Base-by-base conservation (phyloP, 164 flowering plant species). In the Magnolia kwangsiensis region DNA sequence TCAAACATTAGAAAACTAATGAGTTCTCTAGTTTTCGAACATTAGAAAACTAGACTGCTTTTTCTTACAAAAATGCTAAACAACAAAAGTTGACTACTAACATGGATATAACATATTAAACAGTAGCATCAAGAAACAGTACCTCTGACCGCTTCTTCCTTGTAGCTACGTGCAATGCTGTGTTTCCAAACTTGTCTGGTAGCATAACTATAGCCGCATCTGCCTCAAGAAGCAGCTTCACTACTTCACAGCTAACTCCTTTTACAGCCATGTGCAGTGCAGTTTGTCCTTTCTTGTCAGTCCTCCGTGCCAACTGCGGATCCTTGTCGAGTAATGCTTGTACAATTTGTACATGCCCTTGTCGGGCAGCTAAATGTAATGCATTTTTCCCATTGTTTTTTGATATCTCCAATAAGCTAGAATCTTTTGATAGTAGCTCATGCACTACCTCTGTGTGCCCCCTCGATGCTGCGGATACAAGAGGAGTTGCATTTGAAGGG, bases 251-350 rank as follows among this genome's bases (percentile, higher is more conserved):
- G 86, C 79, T 89, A 69, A 77, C 77, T 72, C 98, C 98, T 85
- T 93, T 93, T 13, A 90, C 98, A 76, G 94, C 96, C 98, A 93
- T 91, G 78, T 93, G 98, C 76, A 93, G 75, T 18, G 98, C 90
- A 68, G 96, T 93, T 77, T 93, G 98, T 29, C 98, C 92, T 79
- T 93, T 93, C 86, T 89, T 93, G 81, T 93, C 98, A 61, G 86
- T 90, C 76, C 90, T 87, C 51, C 93, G 87, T 20, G 94, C 96
- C 85, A 93, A 75, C 29, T 89, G 94, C 55, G 94, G 85, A 85
- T 90, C 94, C 78, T 86, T 88, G 23, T 83, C 85, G 4, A 93
- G 91, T 81, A 93, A 80, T 23, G 91, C 90, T 72, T 84, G 86
- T n/a, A 91, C 93, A 77, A 91, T 82, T n/a, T 91, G 95, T 5